Base-by-base conservation (phyloP, 2,329 filamentous ascomycete genomes). In the Penicillium sp. region DNA sequence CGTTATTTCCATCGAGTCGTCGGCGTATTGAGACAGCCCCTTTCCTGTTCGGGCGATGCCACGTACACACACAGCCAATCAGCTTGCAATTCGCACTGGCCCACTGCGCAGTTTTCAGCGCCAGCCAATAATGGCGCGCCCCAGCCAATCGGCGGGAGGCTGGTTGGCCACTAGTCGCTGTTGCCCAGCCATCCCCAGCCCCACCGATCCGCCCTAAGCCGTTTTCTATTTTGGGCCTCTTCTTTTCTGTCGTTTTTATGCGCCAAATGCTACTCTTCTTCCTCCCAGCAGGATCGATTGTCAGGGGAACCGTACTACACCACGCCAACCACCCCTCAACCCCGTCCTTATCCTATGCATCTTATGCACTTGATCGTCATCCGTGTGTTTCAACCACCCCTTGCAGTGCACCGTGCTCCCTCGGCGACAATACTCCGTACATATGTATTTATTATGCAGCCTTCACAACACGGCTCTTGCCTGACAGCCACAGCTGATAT, bases 231-330 rank as follows among this genome's bases (percentile, higher is more conserved):
- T 43, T 33, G 4, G 16, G 48, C 48, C 20, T 16, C 45, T 21
- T 5, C 2, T 52, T 24, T 45, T 20, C n/a, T 18, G 8, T 20
- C 35, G 33, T 52, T 5, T 16, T 35, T 35, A 33, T 33, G 28
- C 28, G 5, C 9, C 28, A 3, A n/a, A 28, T 28, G 26, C 26
- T 28, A 28, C 26, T 28, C 26, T 4, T 8, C 26, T 28, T 28
- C 26, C 26, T 28, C 8, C 26, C 26, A 5, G n/a, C n/a, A n/a
- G n/a, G 26, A 28, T 35, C 30, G 30, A 16, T 35, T 46, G 50
- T 52, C 50, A 52, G 50, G 50, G 50, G 38, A 52, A 52, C 50
- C 35, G 26, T 8, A 8, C 26, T 28, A 28, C 26, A 28, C 26
- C 8, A 8, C n/a, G n/a, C n/a, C 26, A 28, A 28, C 26, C 26